These are phyloP conservation scores for Quambalaria eucalypti DNA, from an alignment of 1,284 basidiomycete genomes.

Conservation along the genomic window DNA sequence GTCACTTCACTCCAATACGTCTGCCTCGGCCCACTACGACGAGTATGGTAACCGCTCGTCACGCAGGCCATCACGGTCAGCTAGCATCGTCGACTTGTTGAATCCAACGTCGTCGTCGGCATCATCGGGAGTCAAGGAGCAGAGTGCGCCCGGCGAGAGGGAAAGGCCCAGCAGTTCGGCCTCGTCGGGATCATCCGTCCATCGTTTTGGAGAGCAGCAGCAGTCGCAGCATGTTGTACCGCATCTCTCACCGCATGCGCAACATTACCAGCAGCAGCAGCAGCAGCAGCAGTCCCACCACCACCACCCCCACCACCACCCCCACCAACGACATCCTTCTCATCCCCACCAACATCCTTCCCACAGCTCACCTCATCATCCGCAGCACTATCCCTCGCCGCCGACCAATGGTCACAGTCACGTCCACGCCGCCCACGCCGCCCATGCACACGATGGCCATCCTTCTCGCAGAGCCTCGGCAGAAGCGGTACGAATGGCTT, in stretches of 20 bases:
- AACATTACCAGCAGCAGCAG: neutral
- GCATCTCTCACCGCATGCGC: neutral
- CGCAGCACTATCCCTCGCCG: too few relatives aligned
- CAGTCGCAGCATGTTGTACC: neutral
- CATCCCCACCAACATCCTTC: neutral
- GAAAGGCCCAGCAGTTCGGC: neutral
- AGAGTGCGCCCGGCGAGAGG: neutral
- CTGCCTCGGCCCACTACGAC: neutral
- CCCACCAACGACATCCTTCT: neutral
- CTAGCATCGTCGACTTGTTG: conserved; percentile 5
- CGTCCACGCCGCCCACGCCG: too few relatives aligned
- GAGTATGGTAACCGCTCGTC: neutral
- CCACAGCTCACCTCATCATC: neutral
- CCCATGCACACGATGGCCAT: too few relatives aligned
- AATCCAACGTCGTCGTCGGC: neutral
- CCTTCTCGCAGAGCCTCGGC: too few relatives aligned
- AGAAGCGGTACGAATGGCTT: too few relatives aligned
- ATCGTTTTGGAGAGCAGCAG: neutral
- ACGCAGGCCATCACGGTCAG: conserved; percentile 5
- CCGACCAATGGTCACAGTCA: too few relatives aligned
- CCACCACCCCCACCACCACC: neutral
- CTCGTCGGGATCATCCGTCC: neutral
- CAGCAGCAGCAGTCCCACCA: neutral
- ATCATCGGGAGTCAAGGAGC: too few relatives aligned
- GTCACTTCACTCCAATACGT: neutral